Evolutionary conservation across 2,329 filamentous ascomycete genomes (phyloP), one percentile per base, ranked within the genome.

Genomic region (Colletotrichum sp.): DNA sequence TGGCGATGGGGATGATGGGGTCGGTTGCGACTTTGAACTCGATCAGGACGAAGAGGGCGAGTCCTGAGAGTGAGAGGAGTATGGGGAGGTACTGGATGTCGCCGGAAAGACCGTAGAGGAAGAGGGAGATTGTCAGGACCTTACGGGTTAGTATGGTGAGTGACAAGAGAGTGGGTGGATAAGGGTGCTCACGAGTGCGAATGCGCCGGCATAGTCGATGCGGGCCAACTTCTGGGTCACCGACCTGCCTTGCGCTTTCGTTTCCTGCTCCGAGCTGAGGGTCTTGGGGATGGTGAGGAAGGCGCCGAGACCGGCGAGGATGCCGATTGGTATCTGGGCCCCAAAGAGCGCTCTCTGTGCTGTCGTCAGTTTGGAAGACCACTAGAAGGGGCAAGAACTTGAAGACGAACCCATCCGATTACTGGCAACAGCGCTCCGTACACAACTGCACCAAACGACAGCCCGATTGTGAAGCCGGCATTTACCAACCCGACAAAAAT

Each of bases 401-500:
- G 39, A 30, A 28, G 8, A 67, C 57, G 5, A 28, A 94, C 93
- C 94, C 95, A 97, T 80, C 95, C 95, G 24, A 92, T 88, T 3
- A 83, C 82, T 0, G 90, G 90, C 64, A 94, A 86, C 30, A 95
- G 80, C 0, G 91, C 91, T 6, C 94, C 94, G 18, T 92, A 93
- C 30, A 95, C 87, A 8, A 95, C 91, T 1, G 93, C 94, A 2
- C 94, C 94, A 2, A 94, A 88, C 0, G 93, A 92, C 6, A 96
- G 89, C 5, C 94, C 95, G 15, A 91, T 86, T 0, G 94, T 96
- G 81, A 94, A 94, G 1, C 92, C 92, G 0, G 93, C 89, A 80
- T 96, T 97, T 24, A 95, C 88, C 55, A 95, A 83, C 1, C 95
- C 95, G 76, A 98, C 91, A 72, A 92, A 94, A 24, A 97, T 78